phyloP scores from a whole-genome alignment of 2,329 filamentous ascomycete genomes.

The Colletotrichum tropicale region DNA sequence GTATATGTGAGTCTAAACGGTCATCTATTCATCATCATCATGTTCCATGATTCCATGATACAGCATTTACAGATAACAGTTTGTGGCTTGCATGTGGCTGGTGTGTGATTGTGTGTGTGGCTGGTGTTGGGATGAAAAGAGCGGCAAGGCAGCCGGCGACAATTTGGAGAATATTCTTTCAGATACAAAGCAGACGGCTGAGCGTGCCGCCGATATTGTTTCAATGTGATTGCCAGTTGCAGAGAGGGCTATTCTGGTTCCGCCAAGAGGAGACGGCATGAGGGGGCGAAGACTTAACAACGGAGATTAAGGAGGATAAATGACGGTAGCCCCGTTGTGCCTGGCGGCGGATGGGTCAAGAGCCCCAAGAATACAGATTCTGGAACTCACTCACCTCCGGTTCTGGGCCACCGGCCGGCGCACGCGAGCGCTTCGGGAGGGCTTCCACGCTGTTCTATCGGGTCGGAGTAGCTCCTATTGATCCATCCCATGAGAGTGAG shows the following conservation, averaged over 20 bases:
- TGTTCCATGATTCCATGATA: background rate
- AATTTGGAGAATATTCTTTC: background rate
- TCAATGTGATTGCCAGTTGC: background rate
- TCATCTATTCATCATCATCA: background rate
- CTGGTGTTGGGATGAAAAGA: background rate
- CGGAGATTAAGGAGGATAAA: background rate
- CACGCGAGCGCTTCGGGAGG: background rate
- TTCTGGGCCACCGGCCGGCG: background rate
- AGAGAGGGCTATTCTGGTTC: background rate
- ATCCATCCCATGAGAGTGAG: background rate
- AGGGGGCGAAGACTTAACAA: background rate
- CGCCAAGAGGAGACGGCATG: background rate
- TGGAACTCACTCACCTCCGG: background rate
- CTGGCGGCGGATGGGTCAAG: background rate
- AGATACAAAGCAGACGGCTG: background rate
- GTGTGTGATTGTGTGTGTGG: background rate
- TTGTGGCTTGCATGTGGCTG: background rate
- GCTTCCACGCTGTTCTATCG: background rate
- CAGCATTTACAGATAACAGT: background rate
- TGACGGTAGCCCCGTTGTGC: background rate
- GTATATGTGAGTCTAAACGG: background rate
- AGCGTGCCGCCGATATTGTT: background rate
- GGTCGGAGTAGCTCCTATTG: background rate
- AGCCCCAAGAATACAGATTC: background rate
- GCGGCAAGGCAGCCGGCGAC: background rate